Percentiles rank a stretch among this genome's conserved stretches.
These are phyloP conservation scores for Skeletonema marinoi DNA, from an alignment of 108 stramenopile species.

Conservation along the genomic window DNA sequence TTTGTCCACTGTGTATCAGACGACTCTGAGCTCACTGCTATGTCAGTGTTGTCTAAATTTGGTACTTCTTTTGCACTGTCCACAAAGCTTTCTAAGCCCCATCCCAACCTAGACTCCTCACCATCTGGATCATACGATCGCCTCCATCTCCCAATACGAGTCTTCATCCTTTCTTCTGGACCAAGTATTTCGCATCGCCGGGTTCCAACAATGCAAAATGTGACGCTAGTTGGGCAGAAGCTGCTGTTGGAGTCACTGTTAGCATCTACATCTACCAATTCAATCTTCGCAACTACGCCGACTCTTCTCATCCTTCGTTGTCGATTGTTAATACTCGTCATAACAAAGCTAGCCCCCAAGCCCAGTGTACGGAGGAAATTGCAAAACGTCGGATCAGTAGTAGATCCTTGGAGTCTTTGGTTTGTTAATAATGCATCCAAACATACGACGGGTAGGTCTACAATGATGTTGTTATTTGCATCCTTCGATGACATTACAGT, in stretches of 20 bases:
- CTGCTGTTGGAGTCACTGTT: slow-evolving; percentile 11
- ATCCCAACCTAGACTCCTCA: slow-evolving; percentile 64
- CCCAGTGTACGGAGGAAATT: slow-evolving; percentile 47
- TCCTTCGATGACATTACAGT: background rate
- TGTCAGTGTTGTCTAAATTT: background rate
- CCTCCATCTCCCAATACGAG: slow-evolving; percentile 68
- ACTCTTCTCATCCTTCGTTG: slow-evolving; percentile 52
- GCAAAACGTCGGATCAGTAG: slow-evolving; percentile 66
- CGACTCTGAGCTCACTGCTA: background rate
- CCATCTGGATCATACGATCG: slow-evolving; percentile 69
- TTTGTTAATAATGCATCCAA: slow-evolving; percentile 65
- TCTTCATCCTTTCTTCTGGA: slow-evolving; percentile 31
- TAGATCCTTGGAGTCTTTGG: slow-evolving; percentile 55
- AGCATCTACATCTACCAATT: slow-evolving; percentile 48
- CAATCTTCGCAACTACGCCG: slow-evolving; percentile 54
- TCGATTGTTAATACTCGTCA: slow-evolving; percentile 51
- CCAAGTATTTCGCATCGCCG: slow-evolving; percentile 34
- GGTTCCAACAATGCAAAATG: slow-evolving; percentile 54
- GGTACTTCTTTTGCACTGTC: slow-evolving; percentile 12
- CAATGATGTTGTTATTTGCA: background rate
- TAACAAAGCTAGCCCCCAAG: slow-evolving; percentile 66
- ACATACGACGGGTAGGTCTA: slow-evolving; percentile 51
- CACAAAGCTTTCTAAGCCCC: slow-evolving; percentile 65
- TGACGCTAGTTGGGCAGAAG: slow-evolving; percentile 58
- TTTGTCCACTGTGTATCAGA: slow-evolving; percentile 12